Base-by-base conservation (phyloP, 805 yeast genomes). In the Suhomyces canberraensis region DNA sequence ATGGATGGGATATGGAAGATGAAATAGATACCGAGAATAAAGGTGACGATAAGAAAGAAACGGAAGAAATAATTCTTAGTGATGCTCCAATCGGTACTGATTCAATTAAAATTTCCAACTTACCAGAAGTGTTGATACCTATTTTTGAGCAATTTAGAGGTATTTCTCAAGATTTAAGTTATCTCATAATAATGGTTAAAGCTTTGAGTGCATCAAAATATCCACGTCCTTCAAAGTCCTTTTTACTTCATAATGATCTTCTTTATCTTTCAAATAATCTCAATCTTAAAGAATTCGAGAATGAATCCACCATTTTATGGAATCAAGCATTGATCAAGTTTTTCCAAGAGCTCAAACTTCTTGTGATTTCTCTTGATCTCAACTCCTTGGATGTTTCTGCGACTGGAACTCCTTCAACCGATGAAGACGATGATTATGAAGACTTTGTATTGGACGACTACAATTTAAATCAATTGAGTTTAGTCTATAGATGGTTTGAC, bases 191-290 rank as follows among this genome's bases (percentile, higher is more conserved):
- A 3, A 41, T 67, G 3, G 52, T 64, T 8, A 45, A 56, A 11
- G 52, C 72, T 4, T 43, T 68, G 28, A 50, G 67, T 6, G 43
- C 58, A 11, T 40, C 56, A 5, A 46, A 56, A 7, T 68, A 68
- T 41, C 71, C 72, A 3, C 35, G 54, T 1, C 37, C 56, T 3
- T 42, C 56, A 2, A 40, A 55, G 25, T 65, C 70, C 29, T 65
- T 62, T 31, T 35, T 66, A n/a, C 44, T 64, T 11, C 58, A 48
- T 35, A 66, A 67, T 39, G 73, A 68, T 37, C 48, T 68, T 29
- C 42, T 46, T 21, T 56, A 51, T 17, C 46, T 68, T 3, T 33
- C 47, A 5, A 35, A 40, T 30, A 43, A 39, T 16, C 27, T 50
- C 15, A 34, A 39, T 1, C 35, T 35, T 13, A 27, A 31, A 5